Evolutionary conservation across 1,139 yeast genomes (phyloP).

Genomic region (Blastobotrys serpentis): DNA sequence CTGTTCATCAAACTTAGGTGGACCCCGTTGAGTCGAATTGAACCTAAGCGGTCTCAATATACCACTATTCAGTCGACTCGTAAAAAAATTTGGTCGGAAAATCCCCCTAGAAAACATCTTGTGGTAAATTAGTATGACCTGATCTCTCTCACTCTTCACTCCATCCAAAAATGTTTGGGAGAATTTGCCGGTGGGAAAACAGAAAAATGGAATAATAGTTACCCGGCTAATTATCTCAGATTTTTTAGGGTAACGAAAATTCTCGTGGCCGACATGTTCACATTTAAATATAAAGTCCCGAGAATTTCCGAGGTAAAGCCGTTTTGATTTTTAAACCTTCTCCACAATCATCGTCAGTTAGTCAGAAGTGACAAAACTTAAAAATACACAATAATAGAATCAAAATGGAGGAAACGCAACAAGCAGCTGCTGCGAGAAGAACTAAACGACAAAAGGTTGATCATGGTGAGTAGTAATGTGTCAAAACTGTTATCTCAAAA

Average conservation of each 20-base stretch:
- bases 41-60: not conserved
- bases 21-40: slow-evolving; percentile 4
- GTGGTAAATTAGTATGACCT: not conserved
- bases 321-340: slow-evolving; percentile 5
- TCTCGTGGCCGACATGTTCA: too few relatives aligned
- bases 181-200: too few relatives aligned
- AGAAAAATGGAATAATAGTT: too few relatives aligned
- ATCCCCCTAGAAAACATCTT: not conserved
- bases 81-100: not conserved
- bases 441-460: slow-evolving; percentile 35
- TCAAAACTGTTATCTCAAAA: too few relatives aligned
- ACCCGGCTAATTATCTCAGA: too few relatives aligned
- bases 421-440: slow-evolving; percentile 12
- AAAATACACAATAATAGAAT: too few relatives aligned
- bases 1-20: slow-evolving; percentile 10
- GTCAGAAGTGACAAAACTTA: too few relatives aligned
- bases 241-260: too few relatives aligned
- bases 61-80: not conserved
- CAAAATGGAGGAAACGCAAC: slow-evolving; percentile 2
- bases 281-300: slow-evolving; percentile 1
- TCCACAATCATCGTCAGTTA: not conserved
- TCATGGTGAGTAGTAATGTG: slow-evolving; percentile 25
- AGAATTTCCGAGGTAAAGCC: slow-evolving; percentile 6
- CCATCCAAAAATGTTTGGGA: not conserved
- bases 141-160: not conserved